Percentiles rank a stretch among this genome's conserved stretches.
Evolutionary conservation across 129 eudicot genomes (phyloP).

Genomic region (Sambucus nigra): DNA sequence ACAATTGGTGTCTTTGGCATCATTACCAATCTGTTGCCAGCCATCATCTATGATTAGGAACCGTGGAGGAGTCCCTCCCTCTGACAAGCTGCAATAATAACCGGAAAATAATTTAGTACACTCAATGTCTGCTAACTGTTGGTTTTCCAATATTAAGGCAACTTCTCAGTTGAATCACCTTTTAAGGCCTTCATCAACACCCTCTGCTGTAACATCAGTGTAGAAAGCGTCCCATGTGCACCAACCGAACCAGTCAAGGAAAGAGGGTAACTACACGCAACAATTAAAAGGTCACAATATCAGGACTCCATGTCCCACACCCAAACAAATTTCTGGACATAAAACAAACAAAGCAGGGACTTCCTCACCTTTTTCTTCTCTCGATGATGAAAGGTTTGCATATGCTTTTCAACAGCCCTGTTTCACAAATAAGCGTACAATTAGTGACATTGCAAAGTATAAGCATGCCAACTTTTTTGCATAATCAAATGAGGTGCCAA

Average conservation of each 20-base stretch:
- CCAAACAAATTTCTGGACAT: background rate
- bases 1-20: constrained; percentile 26
- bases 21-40: constrained; percentile 82
- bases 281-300: constrained; percentile 8
- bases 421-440: constrained; percentile 9
- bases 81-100: constrained; percentile 49
- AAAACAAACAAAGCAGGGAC: background rate
- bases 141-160: background rate
- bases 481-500: too few species aligned
- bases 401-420: constrained; percentile 82
- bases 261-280: constrained; percentile 52
- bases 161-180: constrained; percentile 28
- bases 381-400: constrained; percentile 87
- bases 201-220: constrained; percentile 96
- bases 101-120: background rate
- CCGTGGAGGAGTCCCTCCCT: constrained; percentile 73
- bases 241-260: constrained; percentile 94
- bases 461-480: background rate
- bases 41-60: constrained; percentile 94
- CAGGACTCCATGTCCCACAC: background rate
- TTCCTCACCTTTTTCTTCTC: constrained; percentile 72
- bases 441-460: too few species aligned
- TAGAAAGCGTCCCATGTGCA: constrained; percentile 99
- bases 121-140: background rate
- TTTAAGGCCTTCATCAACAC: constrained; percentile 79